Base-by-base conservation (phyloP, 2,329 filamentous ascomycete species). In the Claviceps africana region DNA sequence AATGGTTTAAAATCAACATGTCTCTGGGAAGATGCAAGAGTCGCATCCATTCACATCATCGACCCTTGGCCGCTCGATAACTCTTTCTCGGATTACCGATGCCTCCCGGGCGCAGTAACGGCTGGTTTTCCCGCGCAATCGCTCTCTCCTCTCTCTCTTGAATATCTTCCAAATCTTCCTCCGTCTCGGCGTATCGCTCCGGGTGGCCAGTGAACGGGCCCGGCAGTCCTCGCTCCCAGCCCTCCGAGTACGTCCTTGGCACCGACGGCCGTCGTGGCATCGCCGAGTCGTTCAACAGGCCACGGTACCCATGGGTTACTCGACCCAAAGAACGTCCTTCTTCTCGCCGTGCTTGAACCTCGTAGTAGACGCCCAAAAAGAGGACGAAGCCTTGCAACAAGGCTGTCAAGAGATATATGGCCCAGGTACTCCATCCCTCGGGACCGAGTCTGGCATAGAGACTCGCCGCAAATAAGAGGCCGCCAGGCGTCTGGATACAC, bases 401-500 rank as follows among this genome's bases (percentile, higher is more conserved):
- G 1, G 91, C 93, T 0, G 90, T 95, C 50, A 97, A 75, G 45
- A 95, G 75, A 63, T 91, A 94, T 15, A 97, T 83, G 10, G 88
- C 83, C 93, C 93, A 98, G 0, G 89, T 88, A 68, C 90, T 96
- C 93, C 93, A 98, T 0, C 91, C 91, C 35, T 78, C 81, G 61
- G 75, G 75, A 0, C 93, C 93, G 21, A 96, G 76, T 46, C 93
- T 79, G 8, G 79, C 81, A 49, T 84, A 88, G 44, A 98, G 71
- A 65, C 89, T 96, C 13, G 78, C 83, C 0, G 91, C 89, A 70
- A 95, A 97, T 7, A 98, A 71, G 59, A 95, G 83, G 54, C 88
- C 89, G 0, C 93, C 93, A 0, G 93, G 93, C 0, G 91, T 96
- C 67, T 98, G 93, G 35, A 98, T 95, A 64, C 86, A 86, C 90